Evolutionary conservation across 257 asterid species (phyloP).

Genomic region (Rubia yunnanensis): DNA sequence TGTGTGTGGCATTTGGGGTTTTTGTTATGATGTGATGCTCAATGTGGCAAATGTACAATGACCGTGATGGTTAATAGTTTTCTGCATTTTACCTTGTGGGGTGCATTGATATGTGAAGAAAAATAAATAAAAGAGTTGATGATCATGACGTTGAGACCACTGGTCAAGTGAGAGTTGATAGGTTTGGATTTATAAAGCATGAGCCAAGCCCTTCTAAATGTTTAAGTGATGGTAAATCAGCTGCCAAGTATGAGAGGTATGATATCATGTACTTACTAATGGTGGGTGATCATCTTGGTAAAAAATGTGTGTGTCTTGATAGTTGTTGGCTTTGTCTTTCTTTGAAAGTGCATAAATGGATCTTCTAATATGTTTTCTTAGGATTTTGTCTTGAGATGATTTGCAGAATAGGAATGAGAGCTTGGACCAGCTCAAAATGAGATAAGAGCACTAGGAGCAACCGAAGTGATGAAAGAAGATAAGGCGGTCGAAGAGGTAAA

Average conservation of each 20-base stretch:
- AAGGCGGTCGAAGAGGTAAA: no score
- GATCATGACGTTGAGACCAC: constrained; percentile 49
- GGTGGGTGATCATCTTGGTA: not conserved
- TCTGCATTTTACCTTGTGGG: constrained; percentile 13
- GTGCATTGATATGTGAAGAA: constrained; percentile 36
- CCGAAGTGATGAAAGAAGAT: no score
- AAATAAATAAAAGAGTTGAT: constrained; percentile 59
- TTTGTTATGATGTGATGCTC: constrained; percentile 12
- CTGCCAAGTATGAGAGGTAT: constrained; percentile 70
- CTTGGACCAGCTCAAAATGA: no score
- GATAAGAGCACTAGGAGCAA: no score
- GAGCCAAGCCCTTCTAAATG: constrained; percentile 54
- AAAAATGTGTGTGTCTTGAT: no score
- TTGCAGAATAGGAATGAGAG: no score
- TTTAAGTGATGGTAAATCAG: constrained; percentile 49
- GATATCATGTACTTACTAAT: not conserved
- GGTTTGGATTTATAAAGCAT: constrained; percentile 38
- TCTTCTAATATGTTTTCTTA: no score
- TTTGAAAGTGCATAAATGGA: not conserved
- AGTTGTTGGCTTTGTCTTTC: not conserved
- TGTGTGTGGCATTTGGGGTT: constrained; percentile 9
- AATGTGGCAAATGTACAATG: constrained; percentile 16
- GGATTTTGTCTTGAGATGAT: no score
- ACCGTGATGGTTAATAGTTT: constrained; percentile 18
- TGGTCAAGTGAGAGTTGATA: constrained; percentile 50